Base-by-base conservation (phyloP, 345 rosid species). In the Microcos paniculata region DNA sequence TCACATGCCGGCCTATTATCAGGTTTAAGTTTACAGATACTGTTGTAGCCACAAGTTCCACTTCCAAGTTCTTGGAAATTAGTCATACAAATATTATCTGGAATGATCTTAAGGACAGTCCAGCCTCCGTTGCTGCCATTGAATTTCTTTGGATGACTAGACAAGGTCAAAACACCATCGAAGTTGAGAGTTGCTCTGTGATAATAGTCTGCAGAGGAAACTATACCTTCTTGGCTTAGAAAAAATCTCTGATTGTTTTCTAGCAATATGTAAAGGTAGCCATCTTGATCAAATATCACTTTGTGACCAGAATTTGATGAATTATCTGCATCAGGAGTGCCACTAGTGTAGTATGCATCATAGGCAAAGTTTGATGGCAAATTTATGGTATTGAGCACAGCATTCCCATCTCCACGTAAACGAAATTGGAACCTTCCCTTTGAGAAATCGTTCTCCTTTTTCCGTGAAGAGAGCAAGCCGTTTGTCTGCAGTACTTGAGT, bases 21-120 rank as follows among this genome's bases (percentile, higher is more conserved):
- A 11, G 2, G 6, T 18, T 23, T 59, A 6, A 79, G 76, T 26
- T 23, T 56, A 68, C 90, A 87, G 14, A 82, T 51, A 56, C 79
- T 72, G 66, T 87, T 84, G 56, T 48, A 81, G 26, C 87, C 90
- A 52, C 87, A 87, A 35, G 71, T 51, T 13, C 86, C 90, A 67
- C 76, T 62, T 3, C 88, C 88, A 1, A 12, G 1, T 6, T 10
- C 23, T 9, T 10, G 55, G 0, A 1, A 8, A 38, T n/a, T 10
- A 1, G 49, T 23, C 4, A 9, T 8, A 35, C 76, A 87, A 26
- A 83, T 81, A 33, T 87, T 80, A 15, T 75, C 77, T 3, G 87
- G 87, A 23, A 26, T 16, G 33, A 65, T 45, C 46, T 51, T 18
- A 21, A 71, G 2, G n/a, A 65, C 52, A 83, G 40, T 30, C 46